A percentile compares a stretch with the other conserved stretches of the same genome.
phyloP scores from a whole-genome alignment of 2,329 filamentous ascomycete species.

The Trichoderma asperellum region DNA sequence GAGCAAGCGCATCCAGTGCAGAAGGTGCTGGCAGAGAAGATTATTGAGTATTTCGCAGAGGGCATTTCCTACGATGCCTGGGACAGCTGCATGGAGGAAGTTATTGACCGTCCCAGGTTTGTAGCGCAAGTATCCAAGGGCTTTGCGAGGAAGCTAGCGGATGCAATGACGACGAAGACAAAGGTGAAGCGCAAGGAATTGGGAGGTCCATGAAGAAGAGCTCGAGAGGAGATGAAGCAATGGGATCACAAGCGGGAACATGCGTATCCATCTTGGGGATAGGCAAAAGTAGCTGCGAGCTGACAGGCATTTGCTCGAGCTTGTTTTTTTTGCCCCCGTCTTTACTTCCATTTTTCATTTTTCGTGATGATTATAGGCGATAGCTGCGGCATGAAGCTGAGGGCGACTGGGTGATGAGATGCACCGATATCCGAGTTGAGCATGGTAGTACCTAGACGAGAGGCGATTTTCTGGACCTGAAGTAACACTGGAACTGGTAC shows the following conservation, averaged over 20 bases:
- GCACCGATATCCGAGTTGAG: neutral
- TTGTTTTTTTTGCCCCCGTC: neutral
- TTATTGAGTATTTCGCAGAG: constrained; percentile 43
- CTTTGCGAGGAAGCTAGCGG: constrained; percentile 40
- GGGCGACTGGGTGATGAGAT: too few relatives aligned
- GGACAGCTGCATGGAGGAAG: constrained; percentile 34
- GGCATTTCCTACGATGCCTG: constrained; percentile 39
- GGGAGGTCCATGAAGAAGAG: constrained; percentile 30
- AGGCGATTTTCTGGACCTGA: neutral
- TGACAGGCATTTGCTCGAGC: neutral
- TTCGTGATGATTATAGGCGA: neutral
- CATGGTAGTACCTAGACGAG: neutral
- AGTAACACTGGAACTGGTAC: neutral
- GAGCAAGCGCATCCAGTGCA: constrained; percentile 34
- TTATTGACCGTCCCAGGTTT: constrained; percentile 39
- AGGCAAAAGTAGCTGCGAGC: neutral
- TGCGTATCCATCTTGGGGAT: neutral
- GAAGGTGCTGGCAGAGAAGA: constrained; percentile 32
- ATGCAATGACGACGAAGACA: constrained; percentile 30
- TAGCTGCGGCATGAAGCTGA: neutral
- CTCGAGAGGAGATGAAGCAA: neutral
- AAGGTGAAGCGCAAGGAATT: constrained; percentile 42
- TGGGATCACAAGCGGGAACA: neutral
- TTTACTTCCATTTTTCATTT: neutral
- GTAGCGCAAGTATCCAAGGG: constrained; percentile 39